phyloP scores from a whole-genome alignment of 139 green algal genomes.

The Chlamydomonas sp. region DNA sequence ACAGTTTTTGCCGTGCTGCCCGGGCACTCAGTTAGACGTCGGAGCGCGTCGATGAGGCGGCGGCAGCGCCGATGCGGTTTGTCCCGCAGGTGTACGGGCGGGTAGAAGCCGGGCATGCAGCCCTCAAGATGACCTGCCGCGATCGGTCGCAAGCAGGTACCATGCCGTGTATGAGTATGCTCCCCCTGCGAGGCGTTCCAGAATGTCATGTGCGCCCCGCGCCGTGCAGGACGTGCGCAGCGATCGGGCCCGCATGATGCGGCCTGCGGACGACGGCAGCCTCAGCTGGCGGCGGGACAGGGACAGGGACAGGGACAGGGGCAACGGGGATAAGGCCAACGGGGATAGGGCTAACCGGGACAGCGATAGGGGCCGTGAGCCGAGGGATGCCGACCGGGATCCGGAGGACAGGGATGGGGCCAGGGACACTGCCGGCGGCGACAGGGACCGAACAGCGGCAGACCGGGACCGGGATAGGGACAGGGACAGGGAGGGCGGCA shows the following conservation, averaged over 20 bases:
- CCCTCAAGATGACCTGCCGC: no score
- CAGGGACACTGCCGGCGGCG: neutral
- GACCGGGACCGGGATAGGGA: conserved; percentile 4
- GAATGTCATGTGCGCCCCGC: neutral
- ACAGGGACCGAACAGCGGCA: neutral
- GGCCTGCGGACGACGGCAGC: conserved; percentile 39
- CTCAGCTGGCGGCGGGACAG: conserved; percentile 44
- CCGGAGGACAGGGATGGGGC: neutral
- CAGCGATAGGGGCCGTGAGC: neutral
- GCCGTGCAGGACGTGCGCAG: conserved; percentile 45
- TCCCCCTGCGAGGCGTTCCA: no score
- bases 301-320: conserved; percentile 15
- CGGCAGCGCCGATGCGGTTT: no score
- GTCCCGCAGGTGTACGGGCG: no score
- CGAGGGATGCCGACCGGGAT: neutral
- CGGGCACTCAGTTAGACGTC: no score
- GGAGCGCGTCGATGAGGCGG: no score
- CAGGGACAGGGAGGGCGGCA: conserved; percentile 2
- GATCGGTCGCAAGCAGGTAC: no score
- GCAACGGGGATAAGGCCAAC: neutral
- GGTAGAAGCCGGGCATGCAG: no score
- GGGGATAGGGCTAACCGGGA: neutral
- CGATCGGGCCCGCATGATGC: conserved; percentile 60
- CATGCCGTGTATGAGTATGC: no score
- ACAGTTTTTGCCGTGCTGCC: no score